Evolutionary conservation across 495 filamentous ascomycete genomes (phyloP).

Genomic region (Wilcoxina mikolae): DNA sequence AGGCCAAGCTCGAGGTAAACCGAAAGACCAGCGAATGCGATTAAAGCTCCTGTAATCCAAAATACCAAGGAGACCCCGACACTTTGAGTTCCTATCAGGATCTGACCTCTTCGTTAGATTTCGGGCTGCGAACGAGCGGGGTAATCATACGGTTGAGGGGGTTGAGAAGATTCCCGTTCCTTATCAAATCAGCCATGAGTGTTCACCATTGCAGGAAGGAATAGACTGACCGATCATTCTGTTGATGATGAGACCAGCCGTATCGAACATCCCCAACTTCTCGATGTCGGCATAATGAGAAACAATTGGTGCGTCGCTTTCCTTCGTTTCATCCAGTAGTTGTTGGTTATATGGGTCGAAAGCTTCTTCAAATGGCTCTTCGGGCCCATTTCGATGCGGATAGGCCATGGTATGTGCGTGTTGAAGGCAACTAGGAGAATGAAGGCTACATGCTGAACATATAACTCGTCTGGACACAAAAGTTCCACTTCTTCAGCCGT

Average conservation of each 20-base stretch:
- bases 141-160: slow-evolving; percentile 31
- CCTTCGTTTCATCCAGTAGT: neutral
- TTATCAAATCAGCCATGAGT: too few relatives aligned
- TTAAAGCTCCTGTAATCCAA: slow-evolving; percentile 32
- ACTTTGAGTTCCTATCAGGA: slow-evolving; percentile 37
- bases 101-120: too few relatives aligned
- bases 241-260: slow-evolving; percentile 33
- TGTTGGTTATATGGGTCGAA: neutral
- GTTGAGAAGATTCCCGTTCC: slow-evolving; percentile 39
- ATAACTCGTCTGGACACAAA: too few relatives aligned
- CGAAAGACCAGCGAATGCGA: slow-evolving; percentile 33
- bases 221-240: slow-evolving; percentile 25
- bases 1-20: slow-evolving; percentile 37
- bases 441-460: too few relatives aligned
- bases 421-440: too few relatives aligned
- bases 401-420: too few relatives aligned
- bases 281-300: neutral
- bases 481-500: too few relatives aligned
- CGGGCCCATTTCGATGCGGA: neutral
- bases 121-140: too few relatives aligned
- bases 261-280: slow-evolving; percentile 32
- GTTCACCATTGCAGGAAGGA: too few relatives aligned
- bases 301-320: neutral
- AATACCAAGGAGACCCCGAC: slow-evolving; percentile 33
- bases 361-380: neutral